Percentiles rank a stretch among this genome's conserved stretches.
These are phyloP conservation scores for Inonotus obliquus DNA, from an alignment of 1,284 basidiomycete species.

Conservation along the genomic window DNA sequence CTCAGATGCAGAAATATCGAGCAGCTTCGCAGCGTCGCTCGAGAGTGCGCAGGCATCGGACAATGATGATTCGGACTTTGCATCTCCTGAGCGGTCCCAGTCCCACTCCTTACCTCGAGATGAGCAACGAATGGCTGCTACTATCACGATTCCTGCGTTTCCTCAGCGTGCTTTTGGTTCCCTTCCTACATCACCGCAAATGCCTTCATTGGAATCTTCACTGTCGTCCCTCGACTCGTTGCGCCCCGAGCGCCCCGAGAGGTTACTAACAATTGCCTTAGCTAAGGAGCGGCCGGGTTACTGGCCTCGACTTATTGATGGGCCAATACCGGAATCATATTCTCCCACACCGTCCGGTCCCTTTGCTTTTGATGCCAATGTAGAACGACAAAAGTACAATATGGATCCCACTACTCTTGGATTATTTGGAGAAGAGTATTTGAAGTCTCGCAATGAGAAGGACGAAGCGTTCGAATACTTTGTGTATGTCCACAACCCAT, in stretches of 20 bases:
- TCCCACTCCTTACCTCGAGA: conserved; percentile 10
- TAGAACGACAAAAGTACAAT: conserved; percentile 57
- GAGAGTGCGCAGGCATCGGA: conserved; percentile 69
- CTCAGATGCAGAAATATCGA: conserved; percentile 74
- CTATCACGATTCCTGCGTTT: conserved; percentile 18
- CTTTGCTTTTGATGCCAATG: conserved; percentile 45
- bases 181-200: conserved; percentile 53
- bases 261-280: conserved; percentile 67
- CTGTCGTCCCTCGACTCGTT: conserved; percentile 71
- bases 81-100: conserved; percentile 14
- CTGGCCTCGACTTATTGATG: conserved; percentile 73
- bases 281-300: conserved; percentile 75
- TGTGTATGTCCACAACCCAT: conserved; percentile 44
- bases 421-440: conserved; percentile 59
- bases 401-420: conserved; percentile 79
- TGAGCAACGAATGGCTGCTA: conserved; percentile 15
- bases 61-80: conserved; percentile 49
- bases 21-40: conserved; percentile 73
- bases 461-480: conserved; percentile 77
- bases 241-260: conserved; percentile 49
- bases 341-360: conserved; percentile 49
- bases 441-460: conserved; percentile 65
- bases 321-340: conserved; percentile 59
- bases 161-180: conserved; percentile 22
- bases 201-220: conserved; percentile 54